Conservation (phyloP, 495 filamentous ascomycete species). For the Apiosordaria backusii region DNA sequence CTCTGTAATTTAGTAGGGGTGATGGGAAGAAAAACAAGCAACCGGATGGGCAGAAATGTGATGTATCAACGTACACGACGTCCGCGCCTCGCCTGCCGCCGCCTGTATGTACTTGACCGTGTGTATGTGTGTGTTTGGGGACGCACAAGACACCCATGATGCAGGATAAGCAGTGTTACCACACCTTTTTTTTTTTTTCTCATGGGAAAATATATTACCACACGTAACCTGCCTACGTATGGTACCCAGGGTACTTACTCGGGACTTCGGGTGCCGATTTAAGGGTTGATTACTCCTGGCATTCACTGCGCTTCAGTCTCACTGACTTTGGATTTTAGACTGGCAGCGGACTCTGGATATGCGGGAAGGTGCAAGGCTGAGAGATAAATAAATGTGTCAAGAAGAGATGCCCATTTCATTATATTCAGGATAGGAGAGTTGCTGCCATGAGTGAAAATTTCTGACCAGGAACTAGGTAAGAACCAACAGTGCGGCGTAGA, state of each 20-base stretch:
- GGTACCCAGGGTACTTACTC: neutral
- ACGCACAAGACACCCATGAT: neutral
- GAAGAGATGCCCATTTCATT: no score
- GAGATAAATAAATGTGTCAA: no score
- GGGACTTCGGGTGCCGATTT: neutral
- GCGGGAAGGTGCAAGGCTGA: no score
- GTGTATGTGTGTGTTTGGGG: neutral
- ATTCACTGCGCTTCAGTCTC: no score
- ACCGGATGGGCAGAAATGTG: no score
- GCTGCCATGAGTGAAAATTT: no score
- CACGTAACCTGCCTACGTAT: neutral
- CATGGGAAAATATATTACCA: neutral
- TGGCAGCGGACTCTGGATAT: no score
- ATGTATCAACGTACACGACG: neutral
- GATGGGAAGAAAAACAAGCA: neutral
- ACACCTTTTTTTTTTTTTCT: neutral
- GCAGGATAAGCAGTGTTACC: neutral
- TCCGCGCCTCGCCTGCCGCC: neutral
- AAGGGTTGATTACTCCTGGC: no score
- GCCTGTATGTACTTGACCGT: neutral
- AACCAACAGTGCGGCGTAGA: no score
- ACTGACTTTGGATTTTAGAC: no score
- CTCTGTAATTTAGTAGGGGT: neutral
- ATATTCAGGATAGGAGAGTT: no score
- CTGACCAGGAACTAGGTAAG: no score